Evolutionary conservation across 768 basidiomycete genomes (phyloP).

Genomic region (Amanita exitialis): DNA sequence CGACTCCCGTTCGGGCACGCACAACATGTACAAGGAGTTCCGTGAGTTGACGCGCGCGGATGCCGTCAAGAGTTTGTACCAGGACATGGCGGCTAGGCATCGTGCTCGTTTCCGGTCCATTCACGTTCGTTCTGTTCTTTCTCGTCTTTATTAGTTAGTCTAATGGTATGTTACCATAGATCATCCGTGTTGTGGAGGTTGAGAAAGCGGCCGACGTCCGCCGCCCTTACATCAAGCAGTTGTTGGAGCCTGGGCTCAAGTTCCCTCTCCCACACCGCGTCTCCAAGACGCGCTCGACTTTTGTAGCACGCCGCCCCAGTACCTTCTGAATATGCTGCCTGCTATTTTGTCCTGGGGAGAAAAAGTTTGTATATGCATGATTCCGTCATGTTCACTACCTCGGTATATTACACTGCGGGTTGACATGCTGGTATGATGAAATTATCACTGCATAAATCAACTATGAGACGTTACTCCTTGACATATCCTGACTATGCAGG

Average conservation of each 20-base stretch:
- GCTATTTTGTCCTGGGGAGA: neutral
- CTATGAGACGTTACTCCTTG: too few species aligned
- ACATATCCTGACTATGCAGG: too few species aligned
- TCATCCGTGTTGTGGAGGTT: conserved; percentile 95
- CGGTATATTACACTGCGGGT: too few species aligned
- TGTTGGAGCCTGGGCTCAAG: conserved; percentile 81
- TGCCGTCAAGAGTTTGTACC: conserved; percentile 95
- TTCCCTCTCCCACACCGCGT: conserved; percentile 97
- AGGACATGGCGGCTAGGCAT: conserved; percentile 99
- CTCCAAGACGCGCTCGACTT: conserved; percentile 66
- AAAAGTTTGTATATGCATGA: neutral
- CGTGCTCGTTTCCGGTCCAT: conserved; percentile 99
- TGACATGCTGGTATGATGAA: too few species aligned
- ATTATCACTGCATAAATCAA: too few species aligned
- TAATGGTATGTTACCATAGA: conserved; percentile 32
- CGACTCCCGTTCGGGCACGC: conserved; percentile 98
- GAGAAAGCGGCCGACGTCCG: conserved; percentile 87
- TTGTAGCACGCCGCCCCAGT: conserved; percentile 66
- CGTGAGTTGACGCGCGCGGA: conserved; percentile 90
- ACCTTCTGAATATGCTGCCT: conserved; percentile 43
- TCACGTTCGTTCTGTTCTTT: conserved; percentile 55
- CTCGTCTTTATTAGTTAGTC: neutral
- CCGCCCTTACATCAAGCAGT: conserved; percentile 97
- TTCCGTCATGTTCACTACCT: neutral
- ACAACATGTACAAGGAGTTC: conserved; percentile 99